Base-by-base conservation (phyloP, 2,329 filamentous ascomycete species). In the Laburnicola sp. region DNA sequence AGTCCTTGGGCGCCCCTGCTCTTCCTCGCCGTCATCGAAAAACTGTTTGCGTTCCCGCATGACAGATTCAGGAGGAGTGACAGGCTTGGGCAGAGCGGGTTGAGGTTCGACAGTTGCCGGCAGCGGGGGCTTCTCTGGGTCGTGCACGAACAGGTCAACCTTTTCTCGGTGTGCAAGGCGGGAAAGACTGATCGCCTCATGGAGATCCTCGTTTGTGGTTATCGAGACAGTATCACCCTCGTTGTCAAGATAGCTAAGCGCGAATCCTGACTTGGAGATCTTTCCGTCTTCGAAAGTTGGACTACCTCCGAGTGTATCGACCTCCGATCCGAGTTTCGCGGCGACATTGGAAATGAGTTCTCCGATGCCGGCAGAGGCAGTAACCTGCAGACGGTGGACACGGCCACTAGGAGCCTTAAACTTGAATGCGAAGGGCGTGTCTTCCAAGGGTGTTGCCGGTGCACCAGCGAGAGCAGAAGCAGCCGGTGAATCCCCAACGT, bases 211-310 rank as follows among this genome's bases (percentile, higher is more conserved):
- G 68, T 97, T 91, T 0, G 93, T 96, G 8, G 94, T 99, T 70
- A 99, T 96, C 35, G 92, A 96, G 11, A 99, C 91, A 0, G 90
- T 92, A 70, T 99, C 94, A 50, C 94, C 93, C 70, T 99, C 94
- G 63, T 97, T 93, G 70, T 99, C 94, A 60, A 97, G 80, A 69
- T 97, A 99, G 78, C 91, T 96, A 54, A 99, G 79, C 26, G 93
- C 94, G 67, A 93, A 99, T 5, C 94, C 94, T 31, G 84, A 81
- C 45, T 84, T 82, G 42, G 85, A 85, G 36, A 96, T 79, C 67
- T 85, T 87, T 63, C 91, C 91, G 23, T 96, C 87, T 50, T 91
- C 87, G 21, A 92, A 87, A 0, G 76, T 80, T 1, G 93, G 89
- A 41, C 82, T 80, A 37, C 94, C 94, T 45, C 94, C 94, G 61